phyloP scores from a whole-genome alignment of 164 flowering plant genomes.

The Umbilicus rupestris region DNA sequence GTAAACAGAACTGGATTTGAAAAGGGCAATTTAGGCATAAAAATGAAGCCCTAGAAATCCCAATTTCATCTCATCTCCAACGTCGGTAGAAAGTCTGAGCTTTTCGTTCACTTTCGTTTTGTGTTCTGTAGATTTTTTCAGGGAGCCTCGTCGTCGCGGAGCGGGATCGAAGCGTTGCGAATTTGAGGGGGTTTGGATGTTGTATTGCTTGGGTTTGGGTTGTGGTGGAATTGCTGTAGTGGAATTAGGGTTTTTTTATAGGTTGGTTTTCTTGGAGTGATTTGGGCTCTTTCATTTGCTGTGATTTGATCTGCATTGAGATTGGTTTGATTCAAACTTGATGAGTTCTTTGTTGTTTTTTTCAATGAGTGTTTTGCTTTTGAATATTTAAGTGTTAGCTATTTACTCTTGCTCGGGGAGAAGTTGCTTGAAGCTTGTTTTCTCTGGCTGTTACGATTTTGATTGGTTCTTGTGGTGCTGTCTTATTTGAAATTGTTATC shows the following conservation, averaged over 20 bases:
- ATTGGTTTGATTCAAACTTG: background rate
- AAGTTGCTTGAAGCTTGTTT: no score
- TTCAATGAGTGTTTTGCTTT: no score
- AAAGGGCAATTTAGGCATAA: no score
- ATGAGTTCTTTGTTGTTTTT: background rate
- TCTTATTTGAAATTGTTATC: background rate
- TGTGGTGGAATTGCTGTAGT: background rate
- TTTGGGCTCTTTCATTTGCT: no score
- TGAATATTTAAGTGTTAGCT: no score
- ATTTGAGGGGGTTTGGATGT: background rate
- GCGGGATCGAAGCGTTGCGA: no score
- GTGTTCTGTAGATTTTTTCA: background rate
- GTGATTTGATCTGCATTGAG: background rate
- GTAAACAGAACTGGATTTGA: no score
- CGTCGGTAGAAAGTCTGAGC: background rate
- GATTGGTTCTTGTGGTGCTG: background rate
- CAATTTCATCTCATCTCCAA: background rate
- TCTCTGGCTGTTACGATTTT: no score
- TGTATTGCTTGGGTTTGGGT: background rate
- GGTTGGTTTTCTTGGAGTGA: no score
- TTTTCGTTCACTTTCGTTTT: background rate
- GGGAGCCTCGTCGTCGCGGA: conserved; percentile 1
- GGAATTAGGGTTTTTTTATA: no score
- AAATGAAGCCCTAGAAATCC: conserved; percentile 2
- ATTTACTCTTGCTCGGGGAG: no score